Percentiles rank a stretch among this genome's conserved stretches.
These are phyloP conservation scores for Pseudocohnilembus persalinus DNA, from an alignment of 169 alveolate genomes.

Conservation along the genomic window DNA sequence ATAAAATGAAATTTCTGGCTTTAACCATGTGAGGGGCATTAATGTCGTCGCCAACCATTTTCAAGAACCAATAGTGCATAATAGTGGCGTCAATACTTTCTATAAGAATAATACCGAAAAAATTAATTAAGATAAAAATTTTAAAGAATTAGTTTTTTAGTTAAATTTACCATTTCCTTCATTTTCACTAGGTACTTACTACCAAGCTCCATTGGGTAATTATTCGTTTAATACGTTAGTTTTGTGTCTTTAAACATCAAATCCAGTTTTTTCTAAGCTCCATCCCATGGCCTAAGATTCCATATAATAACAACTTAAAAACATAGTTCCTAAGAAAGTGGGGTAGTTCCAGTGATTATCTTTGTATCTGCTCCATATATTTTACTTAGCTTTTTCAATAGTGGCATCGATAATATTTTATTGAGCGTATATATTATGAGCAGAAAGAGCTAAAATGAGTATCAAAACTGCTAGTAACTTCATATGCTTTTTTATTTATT, in stretches of 20 bases:
- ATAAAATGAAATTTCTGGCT: constrained; percentile 25
- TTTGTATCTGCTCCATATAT: background rate
- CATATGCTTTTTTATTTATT: no score
- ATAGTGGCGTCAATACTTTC: constrained; percentile 7
- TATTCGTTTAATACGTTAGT: background rate
- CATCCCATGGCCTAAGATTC: constrained; percentile 25
- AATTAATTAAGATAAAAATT: background rate
- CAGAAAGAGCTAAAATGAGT: no score
- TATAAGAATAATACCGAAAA: background rate
- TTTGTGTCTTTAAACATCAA: constrained; percentile 9
- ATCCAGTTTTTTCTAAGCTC: constrained; percentile 13
- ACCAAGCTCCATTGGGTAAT: constrained; percentile 40
- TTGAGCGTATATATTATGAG: no score
- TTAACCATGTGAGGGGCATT: constrained; percentile 4
- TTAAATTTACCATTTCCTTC: constrained; percentile 17
- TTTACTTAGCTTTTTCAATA: background rate
- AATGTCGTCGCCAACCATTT: constrained; percentile 9
- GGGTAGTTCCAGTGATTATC: constrained; percentile 29
- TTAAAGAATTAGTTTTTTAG: constrained; percentile 6
- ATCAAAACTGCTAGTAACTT: no score
- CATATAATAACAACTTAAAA: constrained; percentile 26
- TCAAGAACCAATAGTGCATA: constrained; percentile 27
- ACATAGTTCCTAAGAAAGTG: constrained; percentile 34
- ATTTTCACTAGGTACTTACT: constrained; percentile 17
- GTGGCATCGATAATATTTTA: no score